A percentile compares a stretch with the other conserved stretches of the same genome.
These are phyloP conservation scores for Pezicula neosporulosa DNA, from an alignment of 2,329 filamentous ascomycete species.

Conservation along the genomic window DNA sequence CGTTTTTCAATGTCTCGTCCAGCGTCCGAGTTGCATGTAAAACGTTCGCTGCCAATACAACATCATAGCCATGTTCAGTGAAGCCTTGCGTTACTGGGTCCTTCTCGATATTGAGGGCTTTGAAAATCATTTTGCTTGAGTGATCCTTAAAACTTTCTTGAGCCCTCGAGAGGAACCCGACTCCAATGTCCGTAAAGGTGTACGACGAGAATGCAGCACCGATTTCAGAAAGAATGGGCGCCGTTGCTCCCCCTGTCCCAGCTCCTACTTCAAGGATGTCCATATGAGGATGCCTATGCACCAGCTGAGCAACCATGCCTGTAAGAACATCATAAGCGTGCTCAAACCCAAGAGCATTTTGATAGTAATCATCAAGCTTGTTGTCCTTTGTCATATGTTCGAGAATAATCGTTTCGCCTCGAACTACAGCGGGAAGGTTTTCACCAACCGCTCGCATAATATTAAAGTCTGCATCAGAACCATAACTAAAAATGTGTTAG, in stretches of 20 bases:
- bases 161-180: conserved; percentile 11
- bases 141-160: conserved; percentile 22
- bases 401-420: not conserved
- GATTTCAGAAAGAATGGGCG: not conserved
- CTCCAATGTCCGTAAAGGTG: not conserved
- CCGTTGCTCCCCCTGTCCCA: not conserved
- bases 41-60: conserved; percentile 34
- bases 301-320: conserved; percentile 4
- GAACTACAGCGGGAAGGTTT: not conserved
- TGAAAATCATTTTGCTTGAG: conserved; percentile 17
- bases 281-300: conserved; percentile 30
- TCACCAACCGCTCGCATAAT: not conserved
- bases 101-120: conserved; percentile 29
- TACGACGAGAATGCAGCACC: not conserved
- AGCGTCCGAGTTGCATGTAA: conserved; percentile 33
- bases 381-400: conserved; percentile 2
- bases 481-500: not conserved
- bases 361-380: conserved; percentile 5
- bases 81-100: conserved; percentile 29
- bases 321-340: not conserved
- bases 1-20: conserved; percentile 24
- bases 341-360: not conserved
- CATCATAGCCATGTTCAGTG: conserved; percentile 26
- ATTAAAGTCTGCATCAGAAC: not conserved
- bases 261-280: conserved; percentile 36